Evolutionary conservation across 139 green algal species (phyloP).

Genomic region (Limnomonas spitsbergensis): DNA sequence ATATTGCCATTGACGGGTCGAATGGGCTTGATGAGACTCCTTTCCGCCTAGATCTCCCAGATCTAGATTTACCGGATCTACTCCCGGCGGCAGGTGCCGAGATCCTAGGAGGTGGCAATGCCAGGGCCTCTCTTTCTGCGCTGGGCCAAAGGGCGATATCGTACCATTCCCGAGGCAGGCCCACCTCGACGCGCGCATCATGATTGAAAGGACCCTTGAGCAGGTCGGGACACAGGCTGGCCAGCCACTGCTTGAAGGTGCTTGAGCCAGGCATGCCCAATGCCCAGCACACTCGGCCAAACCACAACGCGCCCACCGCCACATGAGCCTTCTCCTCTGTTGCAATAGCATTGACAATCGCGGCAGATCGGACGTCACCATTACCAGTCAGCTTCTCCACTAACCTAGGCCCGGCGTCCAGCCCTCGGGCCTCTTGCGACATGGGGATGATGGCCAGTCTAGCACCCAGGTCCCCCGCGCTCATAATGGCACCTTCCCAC

Average conservation of each 20-base stretch:
- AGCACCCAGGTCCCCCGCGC: constrained; percentile 35
- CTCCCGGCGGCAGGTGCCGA: too few species aligned
- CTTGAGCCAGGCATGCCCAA: not conserved
- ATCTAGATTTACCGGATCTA: too few species aligned
- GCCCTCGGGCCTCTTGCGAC: constrained; percentile 70
- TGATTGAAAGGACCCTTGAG: constrained; percentile 54
- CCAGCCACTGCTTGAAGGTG: constrained; percentile 41
- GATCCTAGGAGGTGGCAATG: too few species aligned
- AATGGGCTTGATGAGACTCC: too few species aligned
- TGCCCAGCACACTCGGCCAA: constrained; percentile 50
- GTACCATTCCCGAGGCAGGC: constrained; percentile 40
- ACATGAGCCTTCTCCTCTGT: constrained; percentile 65
- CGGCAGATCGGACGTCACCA: constrained; percentile 63
- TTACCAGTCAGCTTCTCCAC: constrained; percentile 52
- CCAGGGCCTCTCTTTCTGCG: too few species aligned
- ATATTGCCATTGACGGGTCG: too few species aligned
- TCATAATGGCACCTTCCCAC: constrained; percentile 64
- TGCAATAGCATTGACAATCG: constrained; percentile 67
- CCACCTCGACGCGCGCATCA: constrained; percentile 35
- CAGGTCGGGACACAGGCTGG: constrained; percentile 51
- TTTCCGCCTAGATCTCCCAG: too few species aligned
- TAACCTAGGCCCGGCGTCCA: constrained; percentile 63
- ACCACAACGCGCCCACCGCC: constrained; percentile 69
- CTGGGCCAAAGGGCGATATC: not conserved
- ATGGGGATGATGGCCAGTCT: constrained; percentile 81